A percentile compares a stretch with the other conserved stretches of the same genome.
phyloP scores from a whole-genome alignment of 441 rosid genomes.

The Gossypium lobatum region DNA sequence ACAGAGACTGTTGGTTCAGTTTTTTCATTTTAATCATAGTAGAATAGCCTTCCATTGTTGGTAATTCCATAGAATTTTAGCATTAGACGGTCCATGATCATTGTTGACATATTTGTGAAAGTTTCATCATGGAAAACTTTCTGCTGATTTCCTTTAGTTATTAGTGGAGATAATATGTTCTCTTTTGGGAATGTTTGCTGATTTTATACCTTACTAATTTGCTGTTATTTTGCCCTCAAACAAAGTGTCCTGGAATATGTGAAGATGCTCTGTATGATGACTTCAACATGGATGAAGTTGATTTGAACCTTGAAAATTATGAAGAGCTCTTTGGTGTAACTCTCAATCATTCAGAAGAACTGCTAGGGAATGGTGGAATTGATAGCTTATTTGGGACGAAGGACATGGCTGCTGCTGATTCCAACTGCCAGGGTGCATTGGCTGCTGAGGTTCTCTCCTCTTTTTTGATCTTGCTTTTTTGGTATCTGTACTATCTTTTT shows the following conservation, averaged over 20 bases:
- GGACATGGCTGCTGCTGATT: constrained; percentile 55
- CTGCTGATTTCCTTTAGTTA: not conserved
- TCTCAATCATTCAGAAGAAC: constrained; percentile 70
- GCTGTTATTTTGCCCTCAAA: constrained; percentile 43
- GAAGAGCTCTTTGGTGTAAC: constrained; percentile 89
- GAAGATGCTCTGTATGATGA: constrained; percentile 70
- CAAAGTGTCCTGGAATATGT: constrained; percentile 36
- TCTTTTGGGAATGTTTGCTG: constrained; percentile 15
- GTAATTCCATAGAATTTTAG: not conserved
- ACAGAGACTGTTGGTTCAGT: not conserved
- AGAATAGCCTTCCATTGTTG: not conserved
- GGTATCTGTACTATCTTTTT: not conserved
- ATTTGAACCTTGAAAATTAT: constrained; percentile 78
- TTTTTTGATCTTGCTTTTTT: constrained; percentile 12
- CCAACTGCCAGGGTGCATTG: constrained; percentile 46
- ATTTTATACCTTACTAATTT: constrained; percentile 21
- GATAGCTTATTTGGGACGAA: constrained; percentile 67
- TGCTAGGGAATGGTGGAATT: constrained; percentile 77
- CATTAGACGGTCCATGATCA: not conserved
- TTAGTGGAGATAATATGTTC: not conserved
- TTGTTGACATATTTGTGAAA: not conserved
- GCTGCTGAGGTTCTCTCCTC: constrained; percentile 51
- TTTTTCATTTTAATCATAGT: not conserved
- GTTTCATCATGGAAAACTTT: not conserved
- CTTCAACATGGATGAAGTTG: constrained; percentile 84